Conservation (phyloP, 805 yeast species). For the Yarrowia bubula region DNA sequence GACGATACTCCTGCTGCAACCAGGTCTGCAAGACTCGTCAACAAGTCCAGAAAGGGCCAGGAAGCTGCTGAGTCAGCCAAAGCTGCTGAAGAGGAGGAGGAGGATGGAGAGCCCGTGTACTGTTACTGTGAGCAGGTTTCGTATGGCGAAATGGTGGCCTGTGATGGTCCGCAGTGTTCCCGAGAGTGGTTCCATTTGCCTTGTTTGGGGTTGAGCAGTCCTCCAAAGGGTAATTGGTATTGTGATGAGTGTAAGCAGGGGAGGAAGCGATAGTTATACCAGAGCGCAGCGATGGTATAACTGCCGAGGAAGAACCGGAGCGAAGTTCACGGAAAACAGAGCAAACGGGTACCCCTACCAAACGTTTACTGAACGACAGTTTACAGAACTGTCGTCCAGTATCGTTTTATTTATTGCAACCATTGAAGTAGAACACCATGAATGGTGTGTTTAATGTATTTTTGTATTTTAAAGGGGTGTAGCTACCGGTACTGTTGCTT, state of each 20-base stretch:
- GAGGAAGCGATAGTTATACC: background rate
- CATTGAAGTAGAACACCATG: too few relatives aligned
- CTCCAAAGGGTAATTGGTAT: constrained; percentile 85
- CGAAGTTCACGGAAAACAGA: too few relatives aligned
- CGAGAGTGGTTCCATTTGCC: constrained; percentile 96
- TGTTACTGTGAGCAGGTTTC: constrained; percentile 97
- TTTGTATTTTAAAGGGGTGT: too few relatives aligned
- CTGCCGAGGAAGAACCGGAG: too few relatives aligned
- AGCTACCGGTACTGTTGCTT: too few relatives aligned
- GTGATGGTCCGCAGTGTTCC: constrained; percentile 91
- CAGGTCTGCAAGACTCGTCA: background rate
- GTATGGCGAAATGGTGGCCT: constrained; percentile 98
- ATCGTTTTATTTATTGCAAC: too few relatives aligned
- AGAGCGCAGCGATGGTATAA: background rate
- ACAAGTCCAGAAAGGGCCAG: constrained; percentile 25
- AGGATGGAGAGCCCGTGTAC: constrained; percentile 71
- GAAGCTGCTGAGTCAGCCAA: constrained; percentile 8
- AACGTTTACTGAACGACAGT: too few relatives aligned
- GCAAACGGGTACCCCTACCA: too few relatives aligned
- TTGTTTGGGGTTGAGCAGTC: constrained; percentile 79
- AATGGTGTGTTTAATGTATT: too few relatives aligned
- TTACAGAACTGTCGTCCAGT: too few relatives aligned
- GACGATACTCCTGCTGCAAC: constrained; percentile 22
- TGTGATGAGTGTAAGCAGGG: constrained; percentile 59
- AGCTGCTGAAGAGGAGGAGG: constrained; percentile 33